Evolutionary conservation across 495 filamentous ascomycete species (phyloP).

Genomic region (Cercophora newfieldiana): DNA sequence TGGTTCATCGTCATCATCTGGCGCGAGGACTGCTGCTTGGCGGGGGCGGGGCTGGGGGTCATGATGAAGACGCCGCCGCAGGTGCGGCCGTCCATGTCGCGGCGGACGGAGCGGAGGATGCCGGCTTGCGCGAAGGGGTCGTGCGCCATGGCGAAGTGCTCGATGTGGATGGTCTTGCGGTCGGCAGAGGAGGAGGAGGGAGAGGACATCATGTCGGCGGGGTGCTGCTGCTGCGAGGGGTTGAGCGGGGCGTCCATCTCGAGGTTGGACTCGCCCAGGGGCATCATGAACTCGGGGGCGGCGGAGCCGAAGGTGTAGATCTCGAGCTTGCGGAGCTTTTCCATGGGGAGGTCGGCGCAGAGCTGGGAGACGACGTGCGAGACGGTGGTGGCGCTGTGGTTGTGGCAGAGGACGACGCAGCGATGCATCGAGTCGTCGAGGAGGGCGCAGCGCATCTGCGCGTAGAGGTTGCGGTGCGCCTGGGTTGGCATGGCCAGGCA

Average conservation of each 20-base stretch:
- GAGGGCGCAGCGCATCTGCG: conserved; percentile 34
- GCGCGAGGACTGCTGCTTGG: background rate
- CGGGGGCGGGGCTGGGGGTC: conserved; percentile 11
- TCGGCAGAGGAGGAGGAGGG: background rate
- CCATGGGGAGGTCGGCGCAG: conserved; percentile 39
- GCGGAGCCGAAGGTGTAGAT: conserved; percentile 47
- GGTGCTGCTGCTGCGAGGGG: background rate
- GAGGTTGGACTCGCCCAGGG: conserved; percentile 28
- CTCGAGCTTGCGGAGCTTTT: conserved; percentile 41
- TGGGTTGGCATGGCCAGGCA: conserved; percentile 30
- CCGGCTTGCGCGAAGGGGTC: conserved; percentile 41
- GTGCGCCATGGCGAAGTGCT: conserved; percentile 40
- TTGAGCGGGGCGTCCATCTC: conserved; percentile 13
- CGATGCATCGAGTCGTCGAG: conserved; percentile 36
- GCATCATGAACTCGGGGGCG: conserved; percentile 40
- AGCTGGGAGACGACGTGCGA: conserved; percentile 38
- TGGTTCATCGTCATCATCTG: background rate
- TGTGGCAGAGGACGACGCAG: conserved; percentile 42
- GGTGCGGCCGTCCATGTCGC: conserved; percentile 35
- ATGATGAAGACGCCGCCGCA: conserved; percentile 41
- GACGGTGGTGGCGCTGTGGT: conserved; percentile 33
- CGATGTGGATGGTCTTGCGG: conserved; percentile 29
- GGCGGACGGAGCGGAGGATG: conserved; percentile 36
- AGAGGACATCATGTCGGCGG: conserved; percentile 5
- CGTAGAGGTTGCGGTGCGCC: conserved; percentile 32